These are phyloP conservation scores for Eragrostis tef DNA, from an alignment of 202 grass and related monocot genomes.

Conservation along the genomic window DNA sequence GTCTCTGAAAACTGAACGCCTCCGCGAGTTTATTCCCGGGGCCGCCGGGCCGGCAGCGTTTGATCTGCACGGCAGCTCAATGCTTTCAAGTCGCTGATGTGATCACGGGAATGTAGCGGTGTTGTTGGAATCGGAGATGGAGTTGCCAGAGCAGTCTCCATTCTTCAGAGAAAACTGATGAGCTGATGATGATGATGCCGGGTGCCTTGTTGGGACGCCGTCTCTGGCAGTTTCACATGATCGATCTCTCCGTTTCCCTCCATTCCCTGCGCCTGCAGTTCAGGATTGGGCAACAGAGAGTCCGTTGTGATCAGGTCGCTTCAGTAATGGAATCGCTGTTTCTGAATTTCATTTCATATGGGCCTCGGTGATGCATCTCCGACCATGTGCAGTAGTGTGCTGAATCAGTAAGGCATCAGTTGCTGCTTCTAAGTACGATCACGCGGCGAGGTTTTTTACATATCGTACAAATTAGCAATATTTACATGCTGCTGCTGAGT, in stretches of 20 bases:
- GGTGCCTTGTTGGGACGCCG: background rate
- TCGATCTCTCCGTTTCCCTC: background rate
- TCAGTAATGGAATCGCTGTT: background rate
- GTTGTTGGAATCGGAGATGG: background rate
- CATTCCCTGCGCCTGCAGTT: background rate
- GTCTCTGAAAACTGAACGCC: background rate
- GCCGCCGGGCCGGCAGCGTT: background rate
- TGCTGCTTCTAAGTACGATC: background rate
- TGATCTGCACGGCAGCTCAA: background rate
- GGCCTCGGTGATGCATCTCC: no score
- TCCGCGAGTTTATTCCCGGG: conserved; percentile 8
- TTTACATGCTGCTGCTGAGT: background rate
- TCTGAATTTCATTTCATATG: background rate
- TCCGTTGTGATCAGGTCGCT: background rate
- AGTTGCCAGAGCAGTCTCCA: background rate
- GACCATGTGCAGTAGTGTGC: background rate
- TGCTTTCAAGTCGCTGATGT: background rate
- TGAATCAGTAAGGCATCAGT: background rate
- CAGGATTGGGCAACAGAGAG: background rate
- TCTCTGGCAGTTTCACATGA: background rate
- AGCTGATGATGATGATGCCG: background rate
- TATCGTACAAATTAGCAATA: background rate
- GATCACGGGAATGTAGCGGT: conserved; percentile 39
- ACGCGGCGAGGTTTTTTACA: background rate
- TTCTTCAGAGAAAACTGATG: background rate